A percentile compares a stretch with the other conserved stretches of the same genome.
Evolutionary conservation across 257 asterid species (phyloP).

Genomic region (Capsicum chinense): DNA sequence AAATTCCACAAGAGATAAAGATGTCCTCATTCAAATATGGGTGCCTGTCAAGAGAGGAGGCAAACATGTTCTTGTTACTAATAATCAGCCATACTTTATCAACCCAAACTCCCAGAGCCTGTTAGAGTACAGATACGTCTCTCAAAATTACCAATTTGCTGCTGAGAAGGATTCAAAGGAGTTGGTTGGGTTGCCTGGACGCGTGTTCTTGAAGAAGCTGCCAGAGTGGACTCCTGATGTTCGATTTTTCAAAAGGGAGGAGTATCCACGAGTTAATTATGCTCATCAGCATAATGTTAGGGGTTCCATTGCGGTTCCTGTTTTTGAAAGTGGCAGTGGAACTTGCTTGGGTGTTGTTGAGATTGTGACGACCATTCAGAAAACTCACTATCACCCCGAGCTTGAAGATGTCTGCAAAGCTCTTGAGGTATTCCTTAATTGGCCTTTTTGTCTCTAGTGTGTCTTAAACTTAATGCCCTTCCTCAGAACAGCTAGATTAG

Average conservation of each 20-base stretch:
- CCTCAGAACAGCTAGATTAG: not conserved
- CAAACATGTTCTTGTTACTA: slow-evolving; percentile 62
- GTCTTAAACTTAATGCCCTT: not conserved
- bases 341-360: slow-evolving; percentile 81
- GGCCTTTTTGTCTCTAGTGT: not conserved
- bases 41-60: slow-evolving; percentile 68
- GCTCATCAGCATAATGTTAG: slow-evolving; percentile 63
- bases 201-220: slow-evolving; percentile 73
- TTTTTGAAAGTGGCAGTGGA: slow-evolving; percentile 68
- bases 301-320: slow-evolving; percentile 79
- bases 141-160: slow-evolving; percentile 56
- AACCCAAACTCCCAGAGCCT: slow-evolving; percentile 58
- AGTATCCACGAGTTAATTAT: slow-evolving; percentile 61
- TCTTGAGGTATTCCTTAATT: slow-evolving; percentile 57
- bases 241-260: slow-evolving; percentile 64
- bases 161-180: slow-evolving; percentile 63
- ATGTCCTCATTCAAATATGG: slow-evolving; percentile 78
- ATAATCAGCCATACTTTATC: slow-evolving; percentile 61
- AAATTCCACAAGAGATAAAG: slow-evolving; percentile 51
- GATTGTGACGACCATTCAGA: slow-evolving; percentile 65
- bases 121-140: slow-evolving; percentile 58
- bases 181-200: slow-evolving; percentile 64
- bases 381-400: slow-evolving; percentile 58
- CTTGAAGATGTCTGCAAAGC: slow-evolving; percentile 70
- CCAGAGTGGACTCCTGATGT: slow-evolving; percentile 90